Conservation (phyloP, 2,329 filamentous ascomycete genomes). For the Epichloe uncinata region DNA sequence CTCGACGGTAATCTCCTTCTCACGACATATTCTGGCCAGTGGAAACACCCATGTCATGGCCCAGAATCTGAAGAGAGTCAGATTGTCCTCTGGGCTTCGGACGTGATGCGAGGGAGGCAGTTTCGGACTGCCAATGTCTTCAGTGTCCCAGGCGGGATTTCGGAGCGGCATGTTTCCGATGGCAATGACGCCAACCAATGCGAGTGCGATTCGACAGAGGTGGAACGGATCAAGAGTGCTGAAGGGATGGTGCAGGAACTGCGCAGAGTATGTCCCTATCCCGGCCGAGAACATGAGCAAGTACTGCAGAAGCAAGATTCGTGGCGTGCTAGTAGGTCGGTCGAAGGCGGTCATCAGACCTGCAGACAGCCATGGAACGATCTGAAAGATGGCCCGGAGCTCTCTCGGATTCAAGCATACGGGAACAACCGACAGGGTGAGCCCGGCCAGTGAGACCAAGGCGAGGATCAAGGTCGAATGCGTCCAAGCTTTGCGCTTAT, state of each 20-base stretch:
- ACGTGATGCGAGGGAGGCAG: conserved; percentile 23
- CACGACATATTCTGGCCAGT: conserved; percentile 51
- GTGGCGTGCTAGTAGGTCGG: conserved; percentile 29
- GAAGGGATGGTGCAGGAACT: conserved; percentile 15
- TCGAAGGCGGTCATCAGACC: conserved; percentile 24
- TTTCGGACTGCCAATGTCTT: conserved; percentile 18
- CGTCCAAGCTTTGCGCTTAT: conserved; percentile 22
- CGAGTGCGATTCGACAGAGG: conserved; percentile 12
- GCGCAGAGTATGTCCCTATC: conserved; percentile 16
- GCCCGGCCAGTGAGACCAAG: conserved; percentile 19
- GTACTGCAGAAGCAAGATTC: conserved; percentile 26
- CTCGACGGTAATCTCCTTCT: conserved; percentile 55
- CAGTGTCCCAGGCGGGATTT: conserved; percentile 20
- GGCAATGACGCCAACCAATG: conserved; percentile 13
- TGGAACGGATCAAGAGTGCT: conserved; percentile 12
- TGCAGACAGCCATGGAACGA: conserved; percentile 26
- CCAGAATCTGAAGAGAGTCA: conserved; percentile 74
- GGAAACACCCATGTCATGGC: conserved; percentile 72
- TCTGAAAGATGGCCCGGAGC: conserved; percentile 18
- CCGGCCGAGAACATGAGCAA: conserved; percentile 19
- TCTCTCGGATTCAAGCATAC: conserved; percentile 17
- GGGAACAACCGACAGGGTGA: conserved; percentile 20
- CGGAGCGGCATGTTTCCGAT: conserved; percentile 26
- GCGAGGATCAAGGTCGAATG: conserved; percentile 25
- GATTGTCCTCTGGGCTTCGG: conserved; percentile 65